Evolutionary conservation across 495 filamentous ascomycete genomes (phyloP).

Genomic region (Aspergillus mulundensis): DNA sequence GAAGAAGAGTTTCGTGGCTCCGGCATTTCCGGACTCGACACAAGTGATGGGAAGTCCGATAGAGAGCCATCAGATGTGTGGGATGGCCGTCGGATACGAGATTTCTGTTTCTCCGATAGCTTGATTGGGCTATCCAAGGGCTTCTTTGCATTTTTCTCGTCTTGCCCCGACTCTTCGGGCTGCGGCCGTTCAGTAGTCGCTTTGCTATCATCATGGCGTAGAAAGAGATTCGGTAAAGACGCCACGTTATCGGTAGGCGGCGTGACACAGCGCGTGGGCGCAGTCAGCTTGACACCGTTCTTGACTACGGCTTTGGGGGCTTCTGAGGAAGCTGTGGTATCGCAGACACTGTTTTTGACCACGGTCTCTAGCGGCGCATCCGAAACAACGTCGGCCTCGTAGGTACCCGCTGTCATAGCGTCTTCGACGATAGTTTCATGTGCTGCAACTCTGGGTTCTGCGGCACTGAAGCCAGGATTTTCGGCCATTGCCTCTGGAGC

Average conservation of each 20-base stretch:
- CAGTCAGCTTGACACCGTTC: too few species aligned
- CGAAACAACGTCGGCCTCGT: background rate
- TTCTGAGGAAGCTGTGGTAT: background rate
- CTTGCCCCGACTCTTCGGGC: background rate
- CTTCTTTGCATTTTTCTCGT: conserved; percentile 16
- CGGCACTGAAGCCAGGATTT: background rate
- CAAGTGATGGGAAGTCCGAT: conserved; percentile 35
- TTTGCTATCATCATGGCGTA: background rate
- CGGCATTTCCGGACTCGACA: conserved; percentile 31
- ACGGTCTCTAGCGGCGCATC: background rate
- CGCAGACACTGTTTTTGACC: background rate
- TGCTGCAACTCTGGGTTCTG: too few species aligned
- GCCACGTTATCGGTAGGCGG: background rate
- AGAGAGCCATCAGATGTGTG: conserved; percentile 34
- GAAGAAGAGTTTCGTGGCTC: conserved; percentile 31
- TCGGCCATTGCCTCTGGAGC: background rate
- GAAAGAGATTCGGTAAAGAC: conserved; percentile 8
- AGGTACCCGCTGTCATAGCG: background rate
- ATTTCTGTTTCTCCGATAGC: conserved; percentile 23
- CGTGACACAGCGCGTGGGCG: background rate
- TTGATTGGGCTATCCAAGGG: conserved; percentile 42
- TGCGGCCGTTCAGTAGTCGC: background rate
- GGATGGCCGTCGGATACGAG: conserved; percentile 27
- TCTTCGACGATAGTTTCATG: background rate
- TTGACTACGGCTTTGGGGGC: too few species aligned